Percentiles rank a stretch among this genome's conserved stretches.
These are phyloP conservation scores for Teunomyces gatunensis DNA, from an alignment of 805 yeast genomes.

Conservation along the genomic window DNA sequence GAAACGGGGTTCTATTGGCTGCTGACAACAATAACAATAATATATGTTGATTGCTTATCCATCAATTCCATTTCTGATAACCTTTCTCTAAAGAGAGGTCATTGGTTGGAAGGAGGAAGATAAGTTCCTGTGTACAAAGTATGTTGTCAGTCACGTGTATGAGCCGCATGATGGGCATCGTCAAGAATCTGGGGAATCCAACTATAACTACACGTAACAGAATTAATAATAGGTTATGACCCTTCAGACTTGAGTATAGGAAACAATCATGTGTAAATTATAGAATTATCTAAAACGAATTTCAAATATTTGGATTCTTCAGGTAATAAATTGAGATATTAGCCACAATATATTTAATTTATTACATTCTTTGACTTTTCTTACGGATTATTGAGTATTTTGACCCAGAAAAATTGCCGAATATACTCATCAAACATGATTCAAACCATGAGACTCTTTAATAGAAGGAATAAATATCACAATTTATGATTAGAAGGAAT, in stretches of 20 bases:
- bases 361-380: background rate
- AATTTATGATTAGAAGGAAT: background rate
- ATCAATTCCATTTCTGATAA: too few species aligned
- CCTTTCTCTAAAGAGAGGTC: too few species aligned
- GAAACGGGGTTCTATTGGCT: too few species aligned
- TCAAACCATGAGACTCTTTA: too few species aligned
- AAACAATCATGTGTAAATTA: accelerated
- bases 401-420: too few species aligned
- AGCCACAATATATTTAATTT: background rate
- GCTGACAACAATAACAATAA: too few species aligned
- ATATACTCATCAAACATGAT: too few species aligned
- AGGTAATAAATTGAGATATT: background rate
- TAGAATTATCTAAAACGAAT: background rate
- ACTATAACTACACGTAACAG: background rate
- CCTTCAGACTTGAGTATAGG: too few species aligned
- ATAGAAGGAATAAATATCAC: too few species aligned
- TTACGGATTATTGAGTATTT: too few species aligned
- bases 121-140: background rate
- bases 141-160: background rate
- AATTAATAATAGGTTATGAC: background rate
- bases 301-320: background rate
- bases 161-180: constrained; percentile 15
- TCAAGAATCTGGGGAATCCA: background rate
- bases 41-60: too few species aligned
- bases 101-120: too few species aligned